These are phyloP conservation scores for Cladophialophora carrionii DNA, from an alignment of 2,329 filamentous ascomycete species.

Conservation along the genomic window DNA sequence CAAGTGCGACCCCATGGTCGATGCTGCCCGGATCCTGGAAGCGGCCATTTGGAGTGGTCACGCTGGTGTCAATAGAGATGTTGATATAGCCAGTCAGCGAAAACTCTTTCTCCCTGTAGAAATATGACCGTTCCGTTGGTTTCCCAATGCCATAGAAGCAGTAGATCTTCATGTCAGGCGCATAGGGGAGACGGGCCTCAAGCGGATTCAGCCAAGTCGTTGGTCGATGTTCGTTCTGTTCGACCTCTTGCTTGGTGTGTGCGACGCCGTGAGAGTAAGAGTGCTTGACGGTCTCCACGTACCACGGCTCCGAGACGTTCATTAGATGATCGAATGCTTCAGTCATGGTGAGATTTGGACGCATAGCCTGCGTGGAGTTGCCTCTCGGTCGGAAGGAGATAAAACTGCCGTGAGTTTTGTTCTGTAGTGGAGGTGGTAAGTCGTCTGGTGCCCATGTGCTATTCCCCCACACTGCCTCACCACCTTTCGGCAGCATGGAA, in stretches of 20 bases:
- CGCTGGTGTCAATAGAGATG: slow-evolving; percentile 70
- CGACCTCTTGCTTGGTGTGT: slow-evolving; percentile 75
- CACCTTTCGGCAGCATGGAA: slow-evolving; percentile 94
- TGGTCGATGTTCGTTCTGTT: slow-evolving; percentile 75
- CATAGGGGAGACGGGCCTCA: slow-evolving; percentile 83
- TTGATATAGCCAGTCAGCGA: slow-evolving; percentile 62
- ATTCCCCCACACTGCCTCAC: slow-evolving; percentile 94
- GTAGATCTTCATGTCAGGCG: slow-evolving; percentile 89
- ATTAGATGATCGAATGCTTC: slow-evolving; percentile 78
- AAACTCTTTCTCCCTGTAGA: slow-evolving; percentile 68
- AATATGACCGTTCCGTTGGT: slow-evolving; percentile 89
- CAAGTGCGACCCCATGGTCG: slow-evolving; percentile 92
- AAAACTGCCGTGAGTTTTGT: slow-evolving; percentile 72
- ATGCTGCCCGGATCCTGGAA: slow-evolving; percentile 40
- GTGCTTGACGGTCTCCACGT: slow-evolving; percentile 68
- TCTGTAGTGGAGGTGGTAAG: slow-evolving; percentile 61
- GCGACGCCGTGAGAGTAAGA: slow-evolving; percentile 91
- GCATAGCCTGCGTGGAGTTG: slow-evolving; percentile 53
- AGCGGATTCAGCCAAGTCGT: slow-evolving; percentile 94
- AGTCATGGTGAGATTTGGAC: slow-evolving; percentile 77
- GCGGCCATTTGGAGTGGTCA: slow-evolving; percentile 60
- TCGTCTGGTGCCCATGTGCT: slow-evolving; percentile 87
- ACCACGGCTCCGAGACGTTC: slow-evolving; percentile 82
- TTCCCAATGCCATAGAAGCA: slow-evolving; percentile 97
- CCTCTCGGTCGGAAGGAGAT: slow-evolving; percentile 75